These are phyloP conservation scores for Cladosporium sp. DNA, from an alignment of 2,329 filamentous ascomycete species.

Conservation along the genomic window DNA sequence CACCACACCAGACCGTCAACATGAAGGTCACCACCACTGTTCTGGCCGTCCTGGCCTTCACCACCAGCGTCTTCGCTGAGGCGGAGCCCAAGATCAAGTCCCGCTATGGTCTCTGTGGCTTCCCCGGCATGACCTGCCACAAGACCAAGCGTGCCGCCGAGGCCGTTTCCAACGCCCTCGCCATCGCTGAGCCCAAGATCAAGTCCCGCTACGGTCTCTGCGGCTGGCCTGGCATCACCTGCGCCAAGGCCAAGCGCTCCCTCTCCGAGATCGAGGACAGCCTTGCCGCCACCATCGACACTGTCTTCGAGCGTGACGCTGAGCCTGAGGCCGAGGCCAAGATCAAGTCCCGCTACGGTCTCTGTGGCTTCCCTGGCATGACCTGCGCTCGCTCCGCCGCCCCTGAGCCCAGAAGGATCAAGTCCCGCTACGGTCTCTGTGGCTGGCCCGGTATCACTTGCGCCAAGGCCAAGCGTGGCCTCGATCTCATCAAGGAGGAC, in stretches of 20 bases:
- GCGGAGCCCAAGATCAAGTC: conserved; percentile 42
- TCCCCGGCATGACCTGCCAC: conserved; percentile 1
- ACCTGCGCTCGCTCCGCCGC: conserved; percentile 45
- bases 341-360: conserved; percentile 23
- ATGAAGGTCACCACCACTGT: conserved; percentile 32
- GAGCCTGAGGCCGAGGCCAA: conserved; percentile 29
- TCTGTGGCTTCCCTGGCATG: conserved; percentile 45
- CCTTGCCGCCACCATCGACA: conserved; percentile 25
- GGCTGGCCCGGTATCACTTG: conserved; percentile 44
- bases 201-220: conserved; percentile 38
- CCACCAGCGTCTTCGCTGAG: conserved; percentile 15
- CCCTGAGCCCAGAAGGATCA: conserved; percentile 37
- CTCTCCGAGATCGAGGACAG: conserved; percentile 42
- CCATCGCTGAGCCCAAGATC: conserved; percentile 27
- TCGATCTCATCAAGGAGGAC: conserved; percentile 24
- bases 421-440: conserved; percentile 35
- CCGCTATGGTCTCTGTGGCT: conserved; percentile 35
- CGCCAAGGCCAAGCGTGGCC: conserved; percentile 47
- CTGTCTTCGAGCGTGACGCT: conserved; percentile 29
- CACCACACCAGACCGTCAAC: conserved; percentile 22
- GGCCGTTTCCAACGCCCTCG: conserved; percentile 43
- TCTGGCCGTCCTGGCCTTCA: conserved; percentile 28
- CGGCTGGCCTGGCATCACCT: conserved; percentile 44
- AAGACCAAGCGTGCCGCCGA: conserved; percentile 44
- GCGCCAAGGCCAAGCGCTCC: conserved; percentile 50